These are phyloP conservation scores for Cladosporium sp. DNA, from an alignment of 2,329 filamentous ascomycete genomes.

Conservation along the genomic window DNA sequence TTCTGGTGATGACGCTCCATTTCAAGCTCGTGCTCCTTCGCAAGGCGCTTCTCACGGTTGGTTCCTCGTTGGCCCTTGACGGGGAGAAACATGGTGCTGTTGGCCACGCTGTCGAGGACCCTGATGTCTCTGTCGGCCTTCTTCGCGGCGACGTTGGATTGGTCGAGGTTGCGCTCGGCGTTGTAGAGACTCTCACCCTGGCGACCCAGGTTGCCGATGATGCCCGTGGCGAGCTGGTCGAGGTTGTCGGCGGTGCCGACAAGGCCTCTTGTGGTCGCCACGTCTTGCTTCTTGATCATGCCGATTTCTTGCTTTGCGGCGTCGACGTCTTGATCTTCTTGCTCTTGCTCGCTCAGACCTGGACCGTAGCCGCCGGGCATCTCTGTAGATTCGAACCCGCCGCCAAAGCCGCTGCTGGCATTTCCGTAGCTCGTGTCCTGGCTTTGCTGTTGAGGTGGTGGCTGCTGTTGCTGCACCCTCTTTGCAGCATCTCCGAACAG, in stretches of 20 bases:
- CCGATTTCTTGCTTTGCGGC: slow-evolving; percentile 72
- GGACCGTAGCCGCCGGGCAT: slow-evolving; percentile 40
- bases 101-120: slow-evolving; percentile 78
- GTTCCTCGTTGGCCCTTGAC: slow-evolving; percentile 55
- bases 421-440: slow-evolving; percentile 30
- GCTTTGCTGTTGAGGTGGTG: slow-evolving; percentile 10
- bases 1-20: slow-evolving; percentile 2
- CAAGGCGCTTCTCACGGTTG: slow-evolving; percentile 51
- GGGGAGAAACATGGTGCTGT: slow-evolving; percentile 65
- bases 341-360: slow-evolving; percentile 76
- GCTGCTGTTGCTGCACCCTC: slow-evolving; percentile 45
- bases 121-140: slow-evolving; percentile 60
- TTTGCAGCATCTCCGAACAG: slow-evolving; percentile 59
- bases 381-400: slow-evolving; percentile 26
- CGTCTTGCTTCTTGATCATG: slow-evolving; percentile 72
- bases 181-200: slow-evolving; percentile 81
- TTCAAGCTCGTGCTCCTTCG: slow-evolving; percentile 10
- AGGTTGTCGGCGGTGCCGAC: slow-evolving; percentile 64
- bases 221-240: slow-evolving; percentile 67
- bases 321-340: slow-evolving; percentile 69
- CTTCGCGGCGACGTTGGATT: slow-evolving; percentile 52
- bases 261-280: slow-evolving; percentile 67
- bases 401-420: slow-evolving; percentile 22
- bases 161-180: slow-evolving; percentile 77
- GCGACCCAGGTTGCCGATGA: slow-evolving; percentile 66